Base-by-base conservation (phyloP, 2,329 filamentous ascomycete species). In the Penicillium sp. region DNA sequence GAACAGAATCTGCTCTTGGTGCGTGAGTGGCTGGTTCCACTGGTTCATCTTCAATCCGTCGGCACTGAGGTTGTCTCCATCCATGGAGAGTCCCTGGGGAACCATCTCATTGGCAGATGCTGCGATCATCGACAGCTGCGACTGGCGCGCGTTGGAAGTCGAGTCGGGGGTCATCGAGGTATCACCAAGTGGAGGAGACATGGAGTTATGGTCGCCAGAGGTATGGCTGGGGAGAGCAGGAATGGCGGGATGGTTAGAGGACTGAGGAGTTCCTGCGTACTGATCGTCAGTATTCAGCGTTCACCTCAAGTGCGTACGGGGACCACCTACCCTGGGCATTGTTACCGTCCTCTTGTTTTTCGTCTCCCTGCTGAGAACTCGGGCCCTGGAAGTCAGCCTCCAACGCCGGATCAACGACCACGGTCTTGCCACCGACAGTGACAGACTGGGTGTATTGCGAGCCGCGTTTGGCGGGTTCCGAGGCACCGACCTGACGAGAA, bases 401-500 rank as follows among this genome's bases (percentile, higher is more conserved):
- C 20, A 75, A 64, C 4, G 73, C 71, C 33, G 73, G 73, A 42
- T 75, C 73, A 18, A 75, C 72, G 43, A 75, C 67, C 14, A 73
- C 69, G 1, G 69, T 73, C 59, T 73, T 73, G 10, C 70, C 70
- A 48, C 70, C 70, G 18, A 70, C 69, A 35, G 70, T 73, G 54
- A 74, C 64, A 10, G 69, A 66, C 56, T 73, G 70, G n/a, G 70
- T 65, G 55, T 69, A 68, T 51, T 68, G 66, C 64, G 68, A 52
- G 42, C 66, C 58, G 66, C 69, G 60, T 71, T 78, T 69, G 71
- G 74, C 60, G 71, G 78, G 54, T 67, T 79, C 66, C 56, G 73
- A 73, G 4, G 75, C 76, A 54, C 80, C 88, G 51, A 94, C 83
- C 69, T 89, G 89, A 45, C 90, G 82, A 44, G 91, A 95, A 0